Evolutionary conservation across 176 grass and related monocot species (phyloP).

Genomic region (Eragrostis nindensis): DNA sequence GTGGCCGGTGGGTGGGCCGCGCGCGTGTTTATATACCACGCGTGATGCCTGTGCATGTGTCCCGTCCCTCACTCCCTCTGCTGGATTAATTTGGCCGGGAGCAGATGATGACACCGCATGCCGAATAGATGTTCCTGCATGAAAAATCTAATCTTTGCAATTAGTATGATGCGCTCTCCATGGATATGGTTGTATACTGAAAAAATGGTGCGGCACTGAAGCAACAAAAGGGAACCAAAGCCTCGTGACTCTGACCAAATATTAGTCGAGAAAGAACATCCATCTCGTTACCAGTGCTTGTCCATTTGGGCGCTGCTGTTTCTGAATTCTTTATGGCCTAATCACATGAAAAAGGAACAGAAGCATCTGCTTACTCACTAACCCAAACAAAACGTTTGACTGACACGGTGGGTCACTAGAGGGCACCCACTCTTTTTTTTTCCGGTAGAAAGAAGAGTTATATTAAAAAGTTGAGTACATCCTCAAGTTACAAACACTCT

Average conservation of each 20-base stretch:
- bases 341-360: neutral
- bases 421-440: no score
- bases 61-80: neutral
- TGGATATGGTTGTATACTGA: neutral
- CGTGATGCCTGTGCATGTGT: constrained; percentile 10
- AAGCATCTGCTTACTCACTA: neutral
- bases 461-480: no score
- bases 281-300: constrained; percentile 5
- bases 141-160: neutral
- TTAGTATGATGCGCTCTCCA: neutral
- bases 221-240: neutral
- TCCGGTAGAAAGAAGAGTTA: no score
- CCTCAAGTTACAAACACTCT: no score
- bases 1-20: constrained; percentile 42
- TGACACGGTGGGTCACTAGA: constrained; percentile 14
- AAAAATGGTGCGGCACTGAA: neutral
- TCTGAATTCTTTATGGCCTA: neutral
- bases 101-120: neutral
- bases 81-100: constrained; percentile 42
- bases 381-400: neutral
- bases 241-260: neutral
- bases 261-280: constrained; percentile 10
- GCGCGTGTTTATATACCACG: constrained; percentile 40
- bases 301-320: neutral
- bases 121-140: neutral